A percentile compares a stretch with the other conserved stretches of the same genome.
These are phyloP conservation scores for Vitis cinerea DNA, from an alignment of 164 flowering plant genomes.

Conservation along the genomic window DNA sequence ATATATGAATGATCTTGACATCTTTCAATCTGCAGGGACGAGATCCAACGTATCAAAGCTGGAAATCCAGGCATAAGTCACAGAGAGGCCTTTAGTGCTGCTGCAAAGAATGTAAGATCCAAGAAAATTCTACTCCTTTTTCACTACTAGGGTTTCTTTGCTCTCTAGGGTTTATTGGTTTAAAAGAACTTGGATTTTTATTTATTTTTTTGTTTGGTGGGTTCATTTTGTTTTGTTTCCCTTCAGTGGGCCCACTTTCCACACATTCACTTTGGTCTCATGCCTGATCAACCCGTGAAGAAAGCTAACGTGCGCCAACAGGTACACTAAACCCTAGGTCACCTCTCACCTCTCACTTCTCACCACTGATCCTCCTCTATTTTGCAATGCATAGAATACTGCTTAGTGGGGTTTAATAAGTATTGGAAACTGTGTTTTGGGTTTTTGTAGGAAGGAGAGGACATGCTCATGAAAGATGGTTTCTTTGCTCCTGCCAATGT, in stretches of 20 bases:
- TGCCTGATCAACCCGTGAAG: constrained; percentile 82
- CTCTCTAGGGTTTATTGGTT: constrained; percentile 17
- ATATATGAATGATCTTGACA: constrained; percentile 10
- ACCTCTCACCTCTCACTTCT: not conserved
- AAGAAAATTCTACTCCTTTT: constrained; percentile 14
- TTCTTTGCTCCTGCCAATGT: constrained; percentile 68
- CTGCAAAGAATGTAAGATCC: constrained; percentile 94
- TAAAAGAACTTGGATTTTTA: not conserved
- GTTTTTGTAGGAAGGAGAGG: constrained; percentile 66
- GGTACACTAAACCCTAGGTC: constrained; percentile 36
- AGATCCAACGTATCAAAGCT: constrained; percentile 99
- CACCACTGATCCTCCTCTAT: too few species aligned
- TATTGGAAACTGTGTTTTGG: not conserved
- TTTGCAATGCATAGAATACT: too few species aligned
- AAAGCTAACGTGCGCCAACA: constrained; percentile 67
- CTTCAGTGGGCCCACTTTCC: constrained; percentile 98
- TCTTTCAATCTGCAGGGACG: constrained; percentile 60
- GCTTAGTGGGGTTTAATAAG: too few species aligned
- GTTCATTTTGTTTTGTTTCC: constrained; percentile 5
- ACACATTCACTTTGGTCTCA: constrained; percentile 93
- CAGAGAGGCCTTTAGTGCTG: constrained; percentile 99
- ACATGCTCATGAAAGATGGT: constrained; percentile 71
- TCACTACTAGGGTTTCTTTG: not conserved
- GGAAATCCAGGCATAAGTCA: constrained; percentile 94
- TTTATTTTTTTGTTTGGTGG: constrained; percentile 9